These are phyloP conservation scores for Sarocladium brachiariae DNA, from an alignment of 2,329 filamentous ascomycete genomes.

Conservation along the genomic window DNA sequence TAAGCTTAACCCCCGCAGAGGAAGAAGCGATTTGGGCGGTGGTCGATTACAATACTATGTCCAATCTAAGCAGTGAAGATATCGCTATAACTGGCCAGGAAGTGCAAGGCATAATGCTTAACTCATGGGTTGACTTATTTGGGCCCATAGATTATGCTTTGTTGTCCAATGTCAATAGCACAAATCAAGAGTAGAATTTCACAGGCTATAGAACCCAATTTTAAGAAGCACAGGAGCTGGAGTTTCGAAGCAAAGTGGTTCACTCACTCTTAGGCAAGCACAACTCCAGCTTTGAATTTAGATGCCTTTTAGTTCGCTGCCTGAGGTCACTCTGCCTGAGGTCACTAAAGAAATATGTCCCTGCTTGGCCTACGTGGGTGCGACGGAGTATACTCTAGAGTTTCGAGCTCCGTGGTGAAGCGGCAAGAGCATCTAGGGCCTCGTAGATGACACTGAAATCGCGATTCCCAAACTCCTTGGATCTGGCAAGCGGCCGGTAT, in stretches of 20 bases:
- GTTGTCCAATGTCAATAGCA: neutral
- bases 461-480: neutral
- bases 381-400: no score
- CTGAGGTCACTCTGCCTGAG: no score
- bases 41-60: constrained; percentile 1
- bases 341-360: no score
- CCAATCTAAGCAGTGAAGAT: neutral
- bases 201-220: no score
- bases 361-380: no score
- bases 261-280: no score
- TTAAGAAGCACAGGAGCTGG: no score
- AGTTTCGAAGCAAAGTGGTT: no score
- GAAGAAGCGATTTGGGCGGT: neutral
- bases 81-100: neutral
- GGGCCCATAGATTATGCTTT: neutral
- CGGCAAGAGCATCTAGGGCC: neutral
- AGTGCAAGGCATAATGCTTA: neutral
- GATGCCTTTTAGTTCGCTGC: no score
- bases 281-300: no score
- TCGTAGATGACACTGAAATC: constrained; percentile 1
- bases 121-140: neutral
- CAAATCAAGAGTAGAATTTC: neutral
- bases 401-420: neutral
- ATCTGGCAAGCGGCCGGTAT: neutral
- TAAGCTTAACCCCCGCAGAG: neutral